These are phyloP conservation scores for Oryza nivara DNA, from an alignment of 176 grass and related monocot species.

Conservation along the genomic window DNA sequence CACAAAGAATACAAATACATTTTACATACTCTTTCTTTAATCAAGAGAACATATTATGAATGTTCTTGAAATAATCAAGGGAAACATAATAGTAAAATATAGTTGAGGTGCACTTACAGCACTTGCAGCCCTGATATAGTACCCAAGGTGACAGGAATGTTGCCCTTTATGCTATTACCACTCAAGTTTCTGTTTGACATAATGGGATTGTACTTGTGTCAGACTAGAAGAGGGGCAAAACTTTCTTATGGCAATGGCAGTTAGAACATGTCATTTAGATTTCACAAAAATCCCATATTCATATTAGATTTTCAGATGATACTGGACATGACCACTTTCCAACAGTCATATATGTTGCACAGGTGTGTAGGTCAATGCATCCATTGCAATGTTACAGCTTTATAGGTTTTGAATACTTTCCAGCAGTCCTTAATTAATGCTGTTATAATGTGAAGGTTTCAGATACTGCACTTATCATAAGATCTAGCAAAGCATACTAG, in stretches of 20 bases:
- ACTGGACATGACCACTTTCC: slow-evolving; percentile 17
- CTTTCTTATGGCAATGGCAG: neutral
- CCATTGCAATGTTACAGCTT: neutral
- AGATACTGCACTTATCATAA: neutral
- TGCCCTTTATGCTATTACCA: slow-evolving; percentile 76
- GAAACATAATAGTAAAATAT: neutral
- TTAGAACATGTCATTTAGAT: slow-evolving; percentile 36
- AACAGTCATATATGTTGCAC: neutral
- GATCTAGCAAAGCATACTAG: slow-evolving; percentile 19
- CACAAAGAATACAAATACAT: neutral
- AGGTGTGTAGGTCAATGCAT: slow-evolving; percentile 23
- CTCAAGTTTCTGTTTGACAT: slow-evolving; percentile 83
- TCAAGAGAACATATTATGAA: neutral
- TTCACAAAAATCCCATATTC: neutral
- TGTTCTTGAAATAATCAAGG: slow-evolving; percentile 11
- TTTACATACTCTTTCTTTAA: slow-evolving; percentile 10
- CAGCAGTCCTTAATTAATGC: neutral
- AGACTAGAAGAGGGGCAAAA: slow-evolving; percentile 19
- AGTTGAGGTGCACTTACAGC: slow-evolving; percentile 65
- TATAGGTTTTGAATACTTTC: neutral
- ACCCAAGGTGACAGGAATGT: slow-evolving; percentile 75
- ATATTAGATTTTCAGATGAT: slow-evolving; percentile 4
- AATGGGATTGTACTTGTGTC: slow-evolving; percentile 9
- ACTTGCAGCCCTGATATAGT: slow-evolving; percentile 71
- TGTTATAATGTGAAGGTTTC: neutral